These are phyloP conservation scores for Ascochyta rabiei DNA, from an alignment of 2,329 filamentous ascomycete species.

Conservation along the genomic window DNA sequence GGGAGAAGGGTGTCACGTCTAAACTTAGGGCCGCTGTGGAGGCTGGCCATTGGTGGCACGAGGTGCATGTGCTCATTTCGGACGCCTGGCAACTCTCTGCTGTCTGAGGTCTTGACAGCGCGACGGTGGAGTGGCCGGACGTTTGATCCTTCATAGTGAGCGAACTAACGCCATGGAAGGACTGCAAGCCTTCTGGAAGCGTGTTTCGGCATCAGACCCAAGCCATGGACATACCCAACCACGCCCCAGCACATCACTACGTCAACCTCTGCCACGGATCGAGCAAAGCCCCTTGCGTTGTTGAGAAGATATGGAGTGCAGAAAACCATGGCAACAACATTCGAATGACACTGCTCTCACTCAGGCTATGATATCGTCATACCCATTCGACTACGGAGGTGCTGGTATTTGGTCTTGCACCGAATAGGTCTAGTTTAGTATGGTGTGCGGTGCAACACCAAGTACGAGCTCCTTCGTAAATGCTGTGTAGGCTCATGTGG, in stretches of 20 bases:
- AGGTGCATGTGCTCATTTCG: conserved; percentile 10
- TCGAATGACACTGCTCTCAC: not conserved
- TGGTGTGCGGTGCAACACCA: too few relatives aligned
- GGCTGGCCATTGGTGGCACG: conserved; percentile 32
- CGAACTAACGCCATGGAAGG: conserved; percentile 16
- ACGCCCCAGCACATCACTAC: not conserved
- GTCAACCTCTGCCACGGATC: not conserved
- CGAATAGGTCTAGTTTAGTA: too few relatives aligned
- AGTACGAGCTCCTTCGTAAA: too few relatives aligned
- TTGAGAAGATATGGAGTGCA: not conserved
- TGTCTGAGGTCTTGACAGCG: conserved; percentile 18
- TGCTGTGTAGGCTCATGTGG: not conserved
- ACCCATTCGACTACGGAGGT: not conserved
- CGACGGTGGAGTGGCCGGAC: conserved; percentile 6
- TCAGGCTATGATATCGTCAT: not conserved
- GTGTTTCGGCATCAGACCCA: conserved; percentile 18
- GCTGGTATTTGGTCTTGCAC: too few relatives aligned
- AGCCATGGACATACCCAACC: not conserved
- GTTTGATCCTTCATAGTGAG: conserved; percentile 4
- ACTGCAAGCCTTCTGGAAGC: conserved; percentile 30
- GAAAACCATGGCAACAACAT: not conserved
- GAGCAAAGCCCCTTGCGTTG: not conserved
- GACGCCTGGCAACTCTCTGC: conserved; percentile 8
- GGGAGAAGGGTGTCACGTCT: conserved; percentile 40
- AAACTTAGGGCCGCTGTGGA: conserved; percentile 41